A percentile compares a stretch with the other conserved stretches of the same genome.
Evolutionary conservation across 176 grass and related monocot species (phyloP).

Genomic region (Bolboschoenus planiculmis): DNA sequence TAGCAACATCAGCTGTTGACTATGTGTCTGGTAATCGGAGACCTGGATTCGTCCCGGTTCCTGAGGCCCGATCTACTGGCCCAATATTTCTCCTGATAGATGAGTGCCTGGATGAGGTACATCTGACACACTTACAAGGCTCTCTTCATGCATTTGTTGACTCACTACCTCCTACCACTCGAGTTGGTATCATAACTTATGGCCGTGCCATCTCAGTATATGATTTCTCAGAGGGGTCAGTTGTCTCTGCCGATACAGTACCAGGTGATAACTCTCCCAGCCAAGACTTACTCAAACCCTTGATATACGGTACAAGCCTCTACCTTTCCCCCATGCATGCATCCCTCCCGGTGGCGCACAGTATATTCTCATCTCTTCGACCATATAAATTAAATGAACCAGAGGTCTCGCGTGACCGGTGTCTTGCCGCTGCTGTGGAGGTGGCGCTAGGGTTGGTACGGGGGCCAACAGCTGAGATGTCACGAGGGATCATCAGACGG

Average conservation of each 20-base stretch:
- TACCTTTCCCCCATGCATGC: constrained; percentile 86
- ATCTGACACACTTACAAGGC: constrained; percentile 92
- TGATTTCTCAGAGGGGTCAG: constrained; percentile 85
- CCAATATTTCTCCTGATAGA: constrained; percentile 91
- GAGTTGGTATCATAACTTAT: constrained; percentile 86
- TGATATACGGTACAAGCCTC: constrained; percentile 82
- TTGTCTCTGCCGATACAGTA: constrained; percentile 70
- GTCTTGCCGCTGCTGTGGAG: constrained; percentile 84
- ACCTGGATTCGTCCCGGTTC: constrained; percentile 57
- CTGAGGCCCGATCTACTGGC: constrained; percentile 51
- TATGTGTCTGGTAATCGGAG: constrained; percentile 67
- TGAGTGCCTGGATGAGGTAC: constrained; percentile 78
- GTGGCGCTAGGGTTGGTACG: constrained; percentile 79
- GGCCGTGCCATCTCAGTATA: constrained; percentile 87
- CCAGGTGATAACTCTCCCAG: constrained; percentile 78
- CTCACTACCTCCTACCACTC: constrained; percentile 55
- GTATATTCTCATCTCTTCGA: constrained; percentile 86
- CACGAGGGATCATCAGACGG: constrained; percentile 81
- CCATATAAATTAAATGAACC: constrained; percentile 68
- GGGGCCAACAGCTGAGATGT: constrained; percentile 44
- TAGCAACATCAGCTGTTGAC: constrained; percentile 47
- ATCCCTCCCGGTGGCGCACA: constrained; percentile 84
- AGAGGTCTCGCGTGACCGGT: constrained; percentile 80
- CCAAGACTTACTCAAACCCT: constrained; percentile 62
- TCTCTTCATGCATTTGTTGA: constrained; percentile 97